A percentile compares a stretch with the other conserved stretches of the same genome.
Evolutionary conservation across 768 basidiomycete species (phyloP).

Genomic region (Auricularia cornea): DNA sequence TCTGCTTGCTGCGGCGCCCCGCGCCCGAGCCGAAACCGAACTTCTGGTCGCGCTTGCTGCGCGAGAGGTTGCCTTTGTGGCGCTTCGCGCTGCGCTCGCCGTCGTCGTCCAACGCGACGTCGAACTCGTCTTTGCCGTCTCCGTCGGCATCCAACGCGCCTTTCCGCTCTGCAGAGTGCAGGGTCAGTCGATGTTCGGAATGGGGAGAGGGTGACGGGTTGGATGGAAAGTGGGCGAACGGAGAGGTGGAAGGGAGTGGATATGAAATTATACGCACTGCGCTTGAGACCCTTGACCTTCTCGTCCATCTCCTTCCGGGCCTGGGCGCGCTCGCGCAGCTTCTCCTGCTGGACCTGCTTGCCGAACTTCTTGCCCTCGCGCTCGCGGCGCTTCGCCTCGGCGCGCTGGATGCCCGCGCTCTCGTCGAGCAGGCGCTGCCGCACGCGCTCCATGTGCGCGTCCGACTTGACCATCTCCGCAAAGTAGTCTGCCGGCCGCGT

Average conservation of each 20-base stretch:
- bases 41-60: conserved; percentile 64
- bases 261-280: conserved; percentile 49
- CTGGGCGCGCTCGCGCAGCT: conserved; percentile 80
- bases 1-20: conserved; percentile 66
- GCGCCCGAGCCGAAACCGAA: conserved; percentile 67
- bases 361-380: conserved; percentile 97
- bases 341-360: conserved; percentile 94
- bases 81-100: conserved; percentile 60
- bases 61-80: conserved; percentile 35
- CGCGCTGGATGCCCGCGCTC: conserved; percentile 76
- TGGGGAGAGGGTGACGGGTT: too few species aligned
- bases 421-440: conserved; percentile 87
- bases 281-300: conserved; percentile 74
- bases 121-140: conserved; percentile 54
- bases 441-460: conserved; percentile 96
- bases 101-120: conserved; percentile 86
- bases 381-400: conserved; percentile 85
- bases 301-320: conserved; percentile 92
- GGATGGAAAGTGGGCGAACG: too few species aligned
- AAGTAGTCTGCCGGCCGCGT: conserved; percentile 91
- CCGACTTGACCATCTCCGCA: conserved; percentile 97
- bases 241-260: background rate
- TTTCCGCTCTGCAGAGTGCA: conserved; percentile 82
- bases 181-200: too few species aligned
- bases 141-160: conserved; percentile 64